Evolutionary conservation across 2,329 filamentous ascomycete species (phyloP).

Genomic region (Aphanocladium album): DNA sequence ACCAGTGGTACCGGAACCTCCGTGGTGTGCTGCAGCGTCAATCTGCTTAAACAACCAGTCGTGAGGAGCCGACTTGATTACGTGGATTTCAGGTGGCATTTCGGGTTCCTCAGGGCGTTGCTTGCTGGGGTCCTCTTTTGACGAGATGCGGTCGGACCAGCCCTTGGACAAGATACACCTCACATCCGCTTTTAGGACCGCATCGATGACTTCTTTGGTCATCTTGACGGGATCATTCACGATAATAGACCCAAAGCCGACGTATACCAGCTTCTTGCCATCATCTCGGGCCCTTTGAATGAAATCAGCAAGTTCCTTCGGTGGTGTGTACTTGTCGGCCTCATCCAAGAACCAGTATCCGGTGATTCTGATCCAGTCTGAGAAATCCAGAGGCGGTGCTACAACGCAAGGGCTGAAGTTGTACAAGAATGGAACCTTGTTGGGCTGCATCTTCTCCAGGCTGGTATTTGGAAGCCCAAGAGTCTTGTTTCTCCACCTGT

Average conservation of each 20-base stretch:
- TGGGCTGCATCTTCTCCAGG: constrained; percentile 86
- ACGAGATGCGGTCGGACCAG: constrained; percentile 77
- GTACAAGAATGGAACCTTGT: constrained; percentile 97
- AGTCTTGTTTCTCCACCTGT: constrained; percentile 81
- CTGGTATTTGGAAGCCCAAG: constrained; percentile 75
- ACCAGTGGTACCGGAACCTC: constrained; percentile 90
- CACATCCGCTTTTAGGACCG: constrained; percentile 84
- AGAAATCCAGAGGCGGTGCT: constrained; percentile 89
- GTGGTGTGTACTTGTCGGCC: constrained; percentile 62
- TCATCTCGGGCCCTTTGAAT: constrained; percentile 78
- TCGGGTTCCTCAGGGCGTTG: constrained; percentile 58
- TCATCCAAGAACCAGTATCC: constrained; percentile 98
- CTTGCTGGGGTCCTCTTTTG: constrained; percentile 38
- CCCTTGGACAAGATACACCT: constrained; percentile 94
- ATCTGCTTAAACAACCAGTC: constrained; percentile 96
- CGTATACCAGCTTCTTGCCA: constrained; percentile 88
- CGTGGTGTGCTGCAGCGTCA: constrained; percentile 91
- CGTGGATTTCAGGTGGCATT: constrained; percentile 73
- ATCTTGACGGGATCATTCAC: constrained; percentile 84
- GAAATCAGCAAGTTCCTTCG: constrained; percentile 70
- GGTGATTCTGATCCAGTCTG: constrained; percentile 94
- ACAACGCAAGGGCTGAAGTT: constrained; percentile 95
- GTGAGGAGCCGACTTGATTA: constrained; percentile 87
- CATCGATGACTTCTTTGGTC: constrained; percentile 89
- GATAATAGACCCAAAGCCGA: constrained; percentile 94